phyloP scores from a whole-genome alignment of 1,284 basidiomycete species.

The Ceratobasidium theobromae region DNA sequence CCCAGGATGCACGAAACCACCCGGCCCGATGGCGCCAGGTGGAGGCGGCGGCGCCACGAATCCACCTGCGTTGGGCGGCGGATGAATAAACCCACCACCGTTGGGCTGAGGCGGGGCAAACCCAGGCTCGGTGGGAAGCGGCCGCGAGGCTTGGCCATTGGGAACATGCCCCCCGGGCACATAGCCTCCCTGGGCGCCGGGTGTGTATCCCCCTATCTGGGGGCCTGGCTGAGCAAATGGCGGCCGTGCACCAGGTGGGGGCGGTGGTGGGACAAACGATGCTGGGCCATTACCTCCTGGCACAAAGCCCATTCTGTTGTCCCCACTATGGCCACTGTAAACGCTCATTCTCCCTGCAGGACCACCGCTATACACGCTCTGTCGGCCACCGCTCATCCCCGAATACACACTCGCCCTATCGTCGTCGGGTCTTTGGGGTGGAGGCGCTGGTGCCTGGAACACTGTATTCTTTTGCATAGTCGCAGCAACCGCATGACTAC shows the following conservation, averaged over 20 bases:
- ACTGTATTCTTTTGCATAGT: neutral
- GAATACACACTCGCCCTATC: neutral
- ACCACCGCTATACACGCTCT: neutral
- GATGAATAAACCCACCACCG: neutral
- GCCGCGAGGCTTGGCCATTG: neutral
- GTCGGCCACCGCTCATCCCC: conserved; percentile 4
- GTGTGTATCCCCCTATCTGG: neutral
- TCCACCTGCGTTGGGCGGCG: neutral
- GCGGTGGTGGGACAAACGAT: neutral
- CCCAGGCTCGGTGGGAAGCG: neutral
- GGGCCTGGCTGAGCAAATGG: too few relatives aligned
- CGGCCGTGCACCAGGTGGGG: neutral
- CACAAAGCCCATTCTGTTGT: neutral
- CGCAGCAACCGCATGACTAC: neutral
- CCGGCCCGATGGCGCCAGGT: neutral
- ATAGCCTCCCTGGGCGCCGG: neutral
- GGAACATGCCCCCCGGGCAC: neutral
- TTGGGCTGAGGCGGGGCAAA: neutral
- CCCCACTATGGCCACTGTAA: conserved; percentile 13
- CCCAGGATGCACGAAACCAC: neutral
- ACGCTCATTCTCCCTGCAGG: neutral
- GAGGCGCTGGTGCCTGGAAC: conserved; percentile 12
- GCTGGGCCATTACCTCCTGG: neutral
- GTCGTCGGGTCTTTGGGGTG: conserved; percentile 1
- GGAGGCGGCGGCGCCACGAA: neutral